phyloP scores from a whole-genome alignment of 805 yeast genomes.

The Suhomyces tanzawaensis region DNA sequence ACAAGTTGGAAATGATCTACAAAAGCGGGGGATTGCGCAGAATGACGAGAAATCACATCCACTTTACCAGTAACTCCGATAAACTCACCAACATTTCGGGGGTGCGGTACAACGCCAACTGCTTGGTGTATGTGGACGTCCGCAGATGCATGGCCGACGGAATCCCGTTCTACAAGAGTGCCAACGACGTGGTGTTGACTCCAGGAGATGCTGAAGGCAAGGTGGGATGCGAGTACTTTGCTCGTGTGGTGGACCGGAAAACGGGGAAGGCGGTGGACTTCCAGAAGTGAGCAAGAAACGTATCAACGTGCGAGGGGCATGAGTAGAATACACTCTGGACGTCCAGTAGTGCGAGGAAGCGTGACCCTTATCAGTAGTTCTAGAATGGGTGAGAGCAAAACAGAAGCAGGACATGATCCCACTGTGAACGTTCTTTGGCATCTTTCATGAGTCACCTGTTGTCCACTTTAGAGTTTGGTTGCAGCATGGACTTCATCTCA shows the following conservation, averaged over 20 bases:
- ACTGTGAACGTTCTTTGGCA: too few species aligned
- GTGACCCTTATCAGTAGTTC: too few species aligned
- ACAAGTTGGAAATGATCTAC: slow-evolving; percentile 48
- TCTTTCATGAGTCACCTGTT: too few species aligned
- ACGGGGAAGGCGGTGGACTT: slow-evolving; percentile 3
- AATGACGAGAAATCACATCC: slow-evolving; percentile 84
- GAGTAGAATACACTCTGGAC: too few species aligned
- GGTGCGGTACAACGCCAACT: slow-evolving; percentile 55
- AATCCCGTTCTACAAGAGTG: slow-evolving; percentile 56
- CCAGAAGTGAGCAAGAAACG: too few species aligned
- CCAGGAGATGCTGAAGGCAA: slow-evolving; percentile 58
- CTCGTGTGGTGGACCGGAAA: slow-evolving; percentile 18
- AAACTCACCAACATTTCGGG: slow-evolving; percentile 63
- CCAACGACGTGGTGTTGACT: slow-evolving; percentile 73
- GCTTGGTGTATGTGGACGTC: slow-evolving; percentile 63
- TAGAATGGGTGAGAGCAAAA: too few species aligned
- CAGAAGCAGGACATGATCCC: too few species aligned
- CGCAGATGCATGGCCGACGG: slow-evolving; percentile 42
- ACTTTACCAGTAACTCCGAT: slow-evolving; percentile 60
- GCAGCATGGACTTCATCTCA: too few species aligned
- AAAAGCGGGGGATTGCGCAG: slow-evolving; percentile 54
- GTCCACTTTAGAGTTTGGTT: too few species aligned
- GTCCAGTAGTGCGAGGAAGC: too few species aligned
- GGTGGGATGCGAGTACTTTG: slow-evolving; percentile 45
- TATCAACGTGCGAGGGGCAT: too few species aligned